Base-by-base conservation (phyloP, 176 grass and related monocot species). In the Chloris gayana region DNA sequence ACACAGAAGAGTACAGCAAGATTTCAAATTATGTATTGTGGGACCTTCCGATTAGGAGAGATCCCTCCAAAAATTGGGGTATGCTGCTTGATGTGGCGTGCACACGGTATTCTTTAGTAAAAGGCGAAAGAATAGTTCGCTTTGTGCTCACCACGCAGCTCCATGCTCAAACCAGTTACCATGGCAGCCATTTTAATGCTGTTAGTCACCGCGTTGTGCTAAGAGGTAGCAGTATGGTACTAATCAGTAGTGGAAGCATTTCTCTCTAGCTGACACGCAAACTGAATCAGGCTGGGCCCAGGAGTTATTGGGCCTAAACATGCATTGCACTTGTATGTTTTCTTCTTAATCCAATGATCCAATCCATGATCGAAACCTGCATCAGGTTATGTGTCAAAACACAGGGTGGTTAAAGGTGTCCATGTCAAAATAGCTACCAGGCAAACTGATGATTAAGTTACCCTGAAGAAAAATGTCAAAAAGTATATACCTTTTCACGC, bases 41-140 rank as follows among this genome's bases (percentile, higher is more conserved):
- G 65, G 65, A 39, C 4, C 65, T 35, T 6, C 34, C 14, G 9
- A 13, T 34, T n/a, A 67, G 35, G 21, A 44, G 19, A 39, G 65
- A n/a, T 10, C 76, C 87, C 76, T 80, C 1, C 2, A 84, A 80
- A 80, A 80, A 69, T 69, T 63, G 2, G 14, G 2, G 69, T 80
- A 88, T 69, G 63, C 76, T 80, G 81, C 70, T 70, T 80, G 0
- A 22, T 75, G 76, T 75, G 79, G 45, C 26, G 67, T 45, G 72
- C 66, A 75, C 89, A 92, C 77, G 87, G 78, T 92, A 92, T 95
- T 87, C 77, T 83, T 91, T 91, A 87, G 87, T 87, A 92, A 91
- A 92, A 90, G 84, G 79, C 79, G 85, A 92, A 95, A 90, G 82
- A 90, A 86, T 86, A 92, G 75, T 88, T 95, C 66, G 50, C 82